Evolutionary conservation across 768 basidiomycete species (phyloP), one percentile per base, ranked within the genome.

Genomic region (Boletus pseudo-olivaceus): DNA sequence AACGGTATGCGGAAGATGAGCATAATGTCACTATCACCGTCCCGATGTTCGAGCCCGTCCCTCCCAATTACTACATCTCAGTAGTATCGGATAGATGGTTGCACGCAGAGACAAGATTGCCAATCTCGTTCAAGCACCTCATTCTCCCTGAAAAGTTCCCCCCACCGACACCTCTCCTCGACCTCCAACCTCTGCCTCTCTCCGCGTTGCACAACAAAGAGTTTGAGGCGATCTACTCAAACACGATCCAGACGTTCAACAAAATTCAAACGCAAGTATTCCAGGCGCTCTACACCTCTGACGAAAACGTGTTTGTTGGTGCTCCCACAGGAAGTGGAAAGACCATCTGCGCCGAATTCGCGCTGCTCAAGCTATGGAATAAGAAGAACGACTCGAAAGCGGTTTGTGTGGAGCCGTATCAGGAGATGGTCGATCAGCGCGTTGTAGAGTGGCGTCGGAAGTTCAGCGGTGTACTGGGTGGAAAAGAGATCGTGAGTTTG

Each of bases 251-350:
- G 56, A 85, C 83, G 1, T 98, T 98, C 79, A 98, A 98, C 82
- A 99, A 98, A 73, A 98, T 98, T 57, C 97, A 98, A 68, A 98
- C 93, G 0, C 97, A 98, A 72, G 95, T 97, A 42, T 98, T 99
- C 87, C 94, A 98, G 63, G 95, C 96, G 0, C 78, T 99, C 0
- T 99, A 98, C 69, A 93, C 91, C 0, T 87, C 93, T 0, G 95
- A 98, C 64, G 97, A 98, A 65, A 98, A 96, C 62, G 88, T 96
- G 39, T 95, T 98, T 66, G 85, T 99, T 53, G 95, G 94, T 19
- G 97, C 96, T 0, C 96, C 97, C 0, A 94, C 97, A 0, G 96
- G 97, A 23, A 93, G 90, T 47, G 96, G 97, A 12, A 98, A 99
- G 79, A 98, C 96, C 0, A 88, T 98, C 39, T 96, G 93, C 60